Base-by-base conservation (phyloP, 2,329 filamentous ascomycete species). In the Colletotrichum musicola region DNA sequence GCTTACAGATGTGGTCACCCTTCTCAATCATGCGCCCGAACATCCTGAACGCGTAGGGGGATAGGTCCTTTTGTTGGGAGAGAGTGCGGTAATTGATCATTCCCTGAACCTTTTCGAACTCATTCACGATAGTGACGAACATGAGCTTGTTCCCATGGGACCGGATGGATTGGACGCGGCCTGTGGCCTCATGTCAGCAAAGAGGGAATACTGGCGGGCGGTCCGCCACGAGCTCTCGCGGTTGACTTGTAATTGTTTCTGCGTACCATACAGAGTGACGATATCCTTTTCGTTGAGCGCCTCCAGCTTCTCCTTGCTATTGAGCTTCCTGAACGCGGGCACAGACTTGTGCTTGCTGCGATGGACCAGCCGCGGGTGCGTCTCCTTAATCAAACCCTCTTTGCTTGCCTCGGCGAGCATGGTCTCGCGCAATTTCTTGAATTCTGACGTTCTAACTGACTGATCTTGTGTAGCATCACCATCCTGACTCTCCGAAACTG, bases 1-100 rank as follows among this genome's bases (percentile, higher is more conserved):
- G 59, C 92, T 82, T 86, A 94, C 92, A 90, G 76, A 95, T 90
- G 77, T 93, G 91, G 81, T 98, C 96, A 71, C 96, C 96, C 73
- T 92, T 88, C 72, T 92, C 89, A 55, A 95, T 84, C 62, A 93
- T 80, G 70, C 89, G 89, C 71, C 87, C 87, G 71, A 92, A 87
- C 46, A 86, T 78, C 74, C 88, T 90, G 74, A 91, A 90, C 46
- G 80, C 78, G 44, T 80, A 75, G 27, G 74, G 71, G 42, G 77
- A 78, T 49, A 81, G 73, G 30, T 79, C 76, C 55, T 79, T 73
- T 68, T 73, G 73, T 60, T 72, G 70, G 65, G 56, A 70, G 59
- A 81, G 71, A 70, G 74, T 87, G 68, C 85, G 84, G 73, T 90
- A 85, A 79, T 93, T 92, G 78, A 92, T 86, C 82, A 97, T 89